Evolutionary conservation across 768 basidiomycete genomes (phyloP), one percentile per base, ranked within the genome.

Genomic region (Leccinum variicolor): DNA sequence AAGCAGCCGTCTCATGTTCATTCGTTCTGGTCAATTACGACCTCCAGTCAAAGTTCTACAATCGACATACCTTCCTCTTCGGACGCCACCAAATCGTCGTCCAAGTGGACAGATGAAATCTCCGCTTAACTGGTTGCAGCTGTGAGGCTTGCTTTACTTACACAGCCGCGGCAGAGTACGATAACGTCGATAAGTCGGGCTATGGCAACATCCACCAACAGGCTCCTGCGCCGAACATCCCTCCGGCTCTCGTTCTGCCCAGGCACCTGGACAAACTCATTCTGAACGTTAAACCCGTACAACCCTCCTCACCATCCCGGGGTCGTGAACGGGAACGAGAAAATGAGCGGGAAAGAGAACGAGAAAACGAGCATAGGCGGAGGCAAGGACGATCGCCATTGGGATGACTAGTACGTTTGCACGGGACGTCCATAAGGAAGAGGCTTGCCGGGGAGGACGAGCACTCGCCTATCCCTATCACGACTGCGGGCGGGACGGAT

Each of bases 241-340:
- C 94, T 2, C 86, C 87, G 21, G 94, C 96, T 3, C 94, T 96
- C 1, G 77, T 81, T 2, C 79, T 98, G 46, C 97, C 97, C 0
- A 77, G 94, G 1, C 93, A 98, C 66, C 77, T 99, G 43, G 95
- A 98, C 68, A 94, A 94, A 66, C 86, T 97, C 50, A 97, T 98
- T 56, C 74, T 99, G 59, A 98, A 98, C 57, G 69, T 72, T 8
- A 73, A 64, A 64, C 72, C 50, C 29, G 73, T 62, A 34, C 71
- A 63, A 56, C 69, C 65, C 66, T 26, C 25, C 25, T 79, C 63
- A 63, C 73, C 59, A 21, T 63, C 57, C 60, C 54, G 69, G 64
- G 59, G 74, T 53, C 62, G 75, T 33, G 63, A 75, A 64, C 56
- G 77, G 67, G 57, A 74, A 66, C 57, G 75, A 66, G 69, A 71